Evolutionary conservation across 345 rosid genomes (phyloP), one percentile per base, ranked within the genome.

Genomic region (Punica granatum): DNA sequence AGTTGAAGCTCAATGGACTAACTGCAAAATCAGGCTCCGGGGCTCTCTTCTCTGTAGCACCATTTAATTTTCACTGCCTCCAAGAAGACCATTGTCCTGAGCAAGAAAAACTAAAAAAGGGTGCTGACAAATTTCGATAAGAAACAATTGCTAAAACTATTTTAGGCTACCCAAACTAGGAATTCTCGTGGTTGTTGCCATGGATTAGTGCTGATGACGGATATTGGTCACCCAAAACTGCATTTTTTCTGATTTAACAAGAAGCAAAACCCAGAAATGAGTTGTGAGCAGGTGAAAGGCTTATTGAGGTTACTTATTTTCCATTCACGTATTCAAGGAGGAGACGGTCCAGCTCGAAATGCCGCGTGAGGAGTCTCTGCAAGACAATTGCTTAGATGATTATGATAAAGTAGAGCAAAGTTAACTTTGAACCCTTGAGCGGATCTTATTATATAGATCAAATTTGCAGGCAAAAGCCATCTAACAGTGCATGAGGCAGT

Each of bases 301-400:
- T 1, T 30, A n/a, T 9, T 23, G 0, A 13, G 19, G 6, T 13
- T 56, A 64, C 73, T 84, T 87, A 90, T 70, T 79, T 78, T 14
- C 85, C 89, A 13, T 82, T 84, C 35, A 86, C 82, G 60, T 90
- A 90, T 72, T 85, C 90, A 66, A 90, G 80, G 71, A 88, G 87
- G 76, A 56, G 90, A 64, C 87, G 73, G 67, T 92, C 97, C 11
- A 92, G 94, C 78, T 86, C 97, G 71, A 92, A 88, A 75, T 90
- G 92, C 35, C 71, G 84, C 31, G 76, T 70, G 58, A 90, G 81
- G 64, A 84, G 90, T 75, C 72, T 82, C 98, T 92, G 94, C 85
- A 86, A 68, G 68, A 68, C 69, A 70, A 28, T 56, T 26, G 15
- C 34, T 56, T 30, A 8, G 13, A 56, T 10, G 13, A 6, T 9